phyloP scores from a whole-genome alignment of 2,329 filamentous ascomycete genomes.

The Neofusicoccum ribis region DNA sequence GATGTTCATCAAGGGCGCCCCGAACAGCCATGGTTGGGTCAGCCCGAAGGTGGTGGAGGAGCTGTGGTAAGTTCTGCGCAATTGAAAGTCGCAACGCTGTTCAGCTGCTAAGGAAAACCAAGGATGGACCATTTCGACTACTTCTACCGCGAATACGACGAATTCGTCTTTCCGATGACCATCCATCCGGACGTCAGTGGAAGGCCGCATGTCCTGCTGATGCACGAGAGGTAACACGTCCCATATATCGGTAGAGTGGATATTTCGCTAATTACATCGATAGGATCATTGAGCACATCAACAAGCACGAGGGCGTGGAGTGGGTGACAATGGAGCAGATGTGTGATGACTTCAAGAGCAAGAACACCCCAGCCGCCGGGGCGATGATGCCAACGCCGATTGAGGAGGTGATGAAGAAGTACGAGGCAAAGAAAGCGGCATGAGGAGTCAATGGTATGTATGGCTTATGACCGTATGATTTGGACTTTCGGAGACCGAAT shows the following conservation, averaged over 20 bases:
- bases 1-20: constrained; percentile 70
- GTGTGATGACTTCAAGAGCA: constrained; percentile 70
- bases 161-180: constrained; percentile 76
- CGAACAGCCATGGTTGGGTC: constrained; percentile 65
- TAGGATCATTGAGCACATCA: constrained; percentile 66
- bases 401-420: constrained; percentile 54
- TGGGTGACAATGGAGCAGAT: constrained; percentile 72
- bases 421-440: constrained; percentile 31
- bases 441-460: neutral
- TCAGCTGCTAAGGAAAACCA: constrained; percentile 52
- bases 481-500: too few species aligned
- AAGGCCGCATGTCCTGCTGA: constrained; percentile 68
- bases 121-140: constrained; percentile 64
- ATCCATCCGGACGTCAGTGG: constrained; percentile 69
- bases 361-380: constrained; percentile 58
- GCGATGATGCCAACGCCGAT: constrained; percentile 61
- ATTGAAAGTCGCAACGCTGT: constrained; percentile 28
- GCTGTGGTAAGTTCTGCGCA: constrained; percentile 45
- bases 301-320: constrained; percentile 62
- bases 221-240: constrained; percentile 64
- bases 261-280: neutral
- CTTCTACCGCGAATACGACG: constrained; percentile 74
- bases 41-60: constrained; percentile 62
- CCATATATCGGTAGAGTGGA: neutral
- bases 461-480: neutral